Conservation (phyloP, 768 basidiomycete genomes). For the Stropharia rugosoannulata region DNA sequence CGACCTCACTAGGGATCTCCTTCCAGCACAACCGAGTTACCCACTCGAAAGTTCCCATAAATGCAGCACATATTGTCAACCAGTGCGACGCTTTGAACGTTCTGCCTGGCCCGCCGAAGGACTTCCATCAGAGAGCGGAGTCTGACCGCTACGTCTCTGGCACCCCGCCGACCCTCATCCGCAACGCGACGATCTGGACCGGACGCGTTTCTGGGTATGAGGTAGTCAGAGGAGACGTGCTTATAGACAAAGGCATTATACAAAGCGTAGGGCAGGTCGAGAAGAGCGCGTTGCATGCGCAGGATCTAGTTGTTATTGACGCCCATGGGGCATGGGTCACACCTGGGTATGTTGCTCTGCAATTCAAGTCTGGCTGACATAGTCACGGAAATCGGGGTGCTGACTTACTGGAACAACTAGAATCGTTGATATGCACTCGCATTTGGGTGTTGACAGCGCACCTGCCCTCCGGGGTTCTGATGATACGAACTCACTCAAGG, state of each 20-base stretch:
- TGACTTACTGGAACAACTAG: constrained; percentile 16
- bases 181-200: constrained; percentile 71
- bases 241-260: constrained; percentile 60
- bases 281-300: constrained; percentile 16
- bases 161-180: constrained; percentile 62
- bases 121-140: constrained; percentile 36
- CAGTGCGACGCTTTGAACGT: constrained; percentile 49
- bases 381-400: background rate
- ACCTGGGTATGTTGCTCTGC: constrained; percentile 43
- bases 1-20: constrained; percentile 23
- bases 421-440: constrained; percentile 51
- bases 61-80: constrained; percentile 43
- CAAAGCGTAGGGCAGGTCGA: constrained; percentile 46
- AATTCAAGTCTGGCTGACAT: background rate
- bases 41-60: constrained; percentile 29
- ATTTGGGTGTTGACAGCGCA: constrained; percentile 41
- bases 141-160: constrained; percentile 67
- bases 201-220: constrained; percentile 53
- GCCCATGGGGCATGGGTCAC: constrained; percentile 72
- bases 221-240: constrained; percentile 55
- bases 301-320: constrained; percentile 43
- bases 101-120: constrained; percentile 43
- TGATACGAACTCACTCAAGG: constrained; percentile 56
- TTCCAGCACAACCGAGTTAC: constrained; percentile 18
- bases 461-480: constrained; percentile 28